Evolutionary conservation across 306 rosid genomes (phyloP).

Genomic region (Rosa chinensis): DNA sequence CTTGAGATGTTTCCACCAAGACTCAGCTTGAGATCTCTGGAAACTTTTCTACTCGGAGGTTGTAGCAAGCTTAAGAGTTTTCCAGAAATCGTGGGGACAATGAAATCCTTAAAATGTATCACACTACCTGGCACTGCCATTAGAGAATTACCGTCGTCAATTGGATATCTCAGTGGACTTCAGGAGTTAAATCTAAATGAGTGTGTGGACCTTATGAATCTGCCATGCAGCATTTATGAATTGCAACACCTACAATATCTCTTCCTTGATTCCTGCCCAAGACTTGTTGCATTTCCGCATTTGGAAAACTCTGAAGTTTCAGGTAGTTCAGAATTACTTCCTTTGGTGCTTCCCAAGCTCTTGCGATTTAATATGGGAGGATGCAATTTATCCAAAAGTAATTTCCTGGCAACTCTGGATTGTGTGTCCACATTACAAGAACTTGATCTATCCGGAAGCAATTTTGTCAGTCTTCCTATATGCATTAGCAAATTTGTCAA

Average conservation of each 20-base stretch:
- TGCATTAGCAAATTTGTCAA: not conserved
- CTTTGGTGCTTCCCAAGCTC: not conserved
- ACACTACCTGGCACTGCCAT: not conserved
- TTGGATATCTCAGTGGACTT: not conserved
- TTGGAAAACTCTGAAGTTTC: not conserved
- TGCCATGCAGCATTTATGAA: not conserved
- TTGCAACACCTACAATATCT: not conserved
- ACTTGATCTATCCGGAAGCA: not conserved
- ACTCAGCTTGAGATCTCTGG: not conserved
- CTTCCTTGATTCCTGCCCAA: not conserved
- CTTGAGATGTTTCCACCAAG: not conserved
- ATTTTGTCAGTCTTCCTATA: not conserved
- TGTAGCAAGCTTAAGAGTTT: not conserved
- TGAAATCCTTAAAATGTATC: not conserved
- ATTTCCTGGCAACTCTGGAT: not conserved
- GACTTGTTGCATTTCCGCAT: not conserved
- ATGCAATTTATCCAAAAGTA: not conserved
- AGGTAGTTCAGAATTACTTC: not conserved
- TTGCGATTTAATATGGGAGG: too few species aligned
- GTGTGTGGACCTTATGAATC: not conserved
- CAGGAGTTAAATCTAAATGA: not conserved
- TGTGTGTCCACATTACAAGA: not conserved
- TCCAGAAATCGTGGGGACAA: not conserved
- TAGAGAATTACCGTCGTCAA: not conserved
- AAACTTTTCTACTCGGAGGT: not conserved